Evolutionary conservation across 208 protist species (phyloP), one percentile per base, ranked within the genome.

Genomic region (Leishmania tarentolae): DNA sequence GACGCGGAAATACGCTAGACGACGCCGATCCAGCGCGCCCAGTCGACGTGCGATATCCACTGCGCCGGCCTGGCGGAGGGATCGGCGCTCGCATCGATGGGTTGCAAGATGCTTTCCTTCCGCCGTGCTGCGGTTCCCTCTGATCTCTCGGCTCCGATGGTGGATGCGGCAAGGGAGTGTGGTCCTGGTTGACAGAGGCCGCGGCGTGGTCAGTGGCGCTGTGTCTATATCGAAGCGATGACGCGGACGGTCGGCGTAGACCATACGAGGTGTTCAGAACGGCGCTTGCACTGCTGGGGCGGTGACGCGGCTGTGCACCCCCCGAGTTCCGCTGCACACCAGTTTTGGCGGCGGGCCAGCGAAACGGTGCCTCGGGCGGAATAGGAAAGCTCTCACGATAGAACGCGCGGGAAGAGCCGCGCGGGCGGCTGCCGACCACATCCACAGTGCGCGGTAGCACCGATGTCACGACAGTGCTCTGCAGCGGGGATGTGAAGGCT

Each of bases 401-500:
- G 7, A 53, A 28, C 35, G 74, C 35, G 31, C 46, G 37, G 50
- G 74, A 77, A 24, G 61, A 46, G n/a, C 76, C 28, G 66, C 61
- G 40, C 13, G 44, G 37, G 31, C 73, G 76, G 1, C 56, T 74
- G 66, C 83, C 83, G 19, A 70, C 61, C 57, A 94, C 80, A 76
- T 93, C 86, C 13, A 95, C 81, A 5, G 69, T 82, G 11, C 73
- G 83, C 44, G 90, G 92, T 57, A 95, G 81, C 71, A 91, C 73
- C 11, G 90, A 94, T 7, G 90, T 95, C 31, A 95, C 92, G 15
- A 95, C 83, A 52, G 83, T 88, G 81, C 84, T 89, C n/a, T 86
- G 79, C 69, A 83, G 76, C 35, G 59, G 82, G 5, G 78, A 76
- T 28, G 76, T 35, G 47, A 79, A 56, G 46, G 24, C 50, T 50